A percentile compares a stretch with the other conserved stretches of the same genome.
phyloP scores from a whole-genome alignment of 2,329 filamentous ascomycete genomes.

The Rachicladosporium sp. region DNA sequence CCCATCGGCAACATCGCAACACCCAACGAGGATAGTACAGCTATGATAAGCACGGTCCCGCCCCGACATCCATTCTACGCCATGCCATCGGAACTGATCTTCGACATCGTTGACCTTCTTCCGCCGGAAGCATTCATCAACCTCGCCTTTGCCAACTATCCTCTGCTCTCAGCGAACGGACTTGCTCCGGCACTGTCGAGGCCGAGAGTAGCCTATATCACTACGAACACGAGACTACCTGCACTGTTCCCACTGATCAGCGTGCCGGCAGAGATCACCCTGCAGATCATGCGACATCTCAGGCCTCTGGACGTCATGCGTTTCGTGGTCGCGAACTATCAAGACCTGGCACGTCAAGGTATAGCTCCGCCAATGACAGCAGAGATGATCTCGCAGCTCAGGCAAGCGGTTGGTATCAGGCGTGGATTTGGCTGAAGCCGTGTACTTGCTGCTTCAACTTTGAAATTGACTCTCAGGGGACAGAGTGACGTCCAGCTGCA shows the following conservation, averaged over 20 bases:
- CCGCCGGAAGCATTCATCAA: conserved; percentile 30
- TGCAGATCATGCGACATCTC: conserved; percentile 27
- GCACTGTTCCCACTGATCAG: conserved; percentile 17
- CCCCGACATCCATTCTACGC: conserved; percentile 24
- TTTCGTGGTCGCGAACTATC: conserved; percentile 27
- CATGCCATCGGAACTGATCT: conserved; percentile 35
- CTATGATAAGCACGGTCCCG: too few species aligned
- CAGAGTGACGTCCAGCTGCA: too few species aligned
- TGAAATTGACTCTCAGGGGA: too few species aligned
- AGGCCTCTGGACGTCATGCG: conserved; percentile 26
- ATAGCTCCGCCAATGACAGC: conserved; percentile 22
- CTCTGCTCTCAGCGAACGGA: conserved; percentile 28
- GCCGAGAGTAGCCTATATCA: conserved; percentile 18
- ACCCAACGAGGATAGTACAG: too few species aligned
- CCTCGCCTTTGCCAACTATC: conserved; percentile 36
- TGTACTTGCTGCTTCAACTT: too few species aligned
- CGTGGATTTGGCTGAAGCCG: not conserved
- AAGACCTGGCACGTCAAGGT: conserved; percentile 20
- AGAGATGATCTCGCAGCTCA: conserved; percentile 15
- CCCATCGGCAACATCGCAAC: too few species aligned
- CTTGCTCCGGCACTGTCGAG: conserved; percentile 23
- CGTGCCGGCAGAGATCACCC: conserved; percentile 30
- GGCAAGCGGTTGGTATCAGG: conserved; percentile 10
- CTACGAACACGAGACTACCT: conserved; percentile 17
- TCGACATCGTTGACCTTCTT: conserved; percentile 32